Evolutionary conservation across 108 stramenopile species (phyloP), one percentile per base, ranked within the genome.

Genomic region (Discostella stelligeroides): DNA sequence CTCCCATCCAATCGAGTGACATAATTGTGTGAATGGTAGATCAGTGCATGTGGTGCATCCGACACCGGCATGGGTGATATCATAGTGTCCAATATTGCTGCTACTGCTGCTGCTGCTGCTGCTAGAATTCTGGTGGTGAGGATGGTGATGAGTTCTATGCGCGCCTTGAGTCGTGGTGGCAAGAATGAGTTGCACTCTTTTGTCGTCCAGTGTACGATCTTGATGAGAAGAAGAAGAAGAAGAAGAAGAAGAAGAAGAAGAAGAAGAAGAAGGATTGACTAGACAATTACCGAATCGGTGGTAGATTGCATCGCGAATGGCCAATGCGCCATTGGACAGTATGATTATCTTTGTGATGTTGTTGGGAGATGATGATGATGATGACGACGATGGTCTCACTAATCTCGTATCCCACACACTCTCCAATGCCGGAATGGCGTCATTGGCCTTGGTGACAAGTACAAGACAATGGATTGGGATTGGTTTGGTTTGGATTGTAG

Each of bases 141-240:
- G 55, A 1, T 37, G n/a, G n/a, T n/a, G n/a, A n/a, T 58, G 42
- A 29, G 21, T 21, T 37, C 34, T 68, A 42, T 66, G 65, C 14
- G 70, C 75, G 37, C 80, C 75, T 45, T 81, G 80, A 8, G 80
- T 81, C 63, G 80, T 76, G 9, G 80, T 70, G 2, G 63, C 74
- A 17, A 65, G 60, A 12, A 72, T 45, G 21, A 80, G 64, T 13
- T 71, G 60, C 40, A 75, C 12, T 20, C 68, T 40, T n/a, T n/a
- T n/a, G n/a, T n/a, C n/a, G n/a, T n/a, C n/a, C n/a, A n/a, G n/a
- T n/a, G n/a, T n/a, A n/a, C n/a, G n/a, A n/a, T n/a, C n/a, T n/a
- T n/a, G n/a, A n/a, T n/a, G n/a, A n/a, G n/a, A n/a, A n/a, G n/a
- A n/a, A n/a, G n/a, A n/a, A n/a, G n/a, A n/a, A n/a, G n/a, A n/a